Evolutionary conservation across 208 protist genomes (phyloP).

Genomic region (Herpetomonas samuelpessoai): DNA sequence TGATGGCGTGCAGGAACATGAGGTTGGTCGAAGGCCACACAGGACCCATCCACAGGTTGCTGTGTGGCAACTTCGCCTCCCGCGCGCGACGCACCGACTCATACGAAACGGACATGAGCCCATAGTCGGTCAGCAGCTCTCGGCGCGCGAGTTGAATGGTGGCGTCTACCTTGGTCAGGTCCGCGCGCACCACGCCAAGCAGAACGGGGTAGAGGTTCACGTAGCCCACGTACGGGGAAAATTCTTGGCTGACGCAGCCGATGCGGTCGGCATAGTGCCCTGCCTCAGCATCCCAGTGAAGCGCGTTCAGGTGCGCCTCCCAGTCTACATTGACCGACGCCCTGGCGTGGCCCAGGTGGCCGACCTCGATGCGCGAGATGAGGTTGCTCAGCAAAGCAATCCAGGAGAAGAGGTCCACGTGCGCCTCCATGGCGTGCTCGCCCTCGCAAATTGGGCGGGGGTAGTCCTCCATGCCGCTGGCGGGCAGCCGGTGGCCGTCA

Average conservation of each 20-base stretch:
- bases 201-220: constrained; percentile 74
- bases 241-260: constrained; percentile 44
- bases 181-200: constrained; percentile 41
- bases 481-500: constrained; percentile 38
- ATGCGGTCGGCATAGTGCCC: constrained; percentile 67
- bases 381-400: constrained; percentile 62
- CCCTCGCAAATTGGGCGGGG: constrained; percentile 51
- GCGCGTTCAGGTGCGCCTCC: constrained; percentile 64
- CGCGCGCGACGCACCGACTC: constrained; percentile 53
- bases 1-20: constrained; percentile 58
- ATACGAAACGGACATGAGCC: constrained; percentile 75
- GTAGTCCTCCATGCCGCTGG: constrained; percentile 87
- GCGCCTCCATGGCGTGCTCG: constrained; percentile 53
- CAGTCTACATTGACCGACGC: constrained; percentile 59
- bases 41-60: constrained; percentile 69
- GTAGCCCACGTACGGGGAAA: constrained; percentile 76
- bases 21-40: constrained; percentile 69
- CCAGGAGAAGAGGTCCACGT: constrained; percentile 85
- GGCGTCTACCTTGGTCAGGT: constrained; percentile 29
- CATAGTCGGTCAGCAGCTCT: constrained; percentile 53
- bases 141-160: constrained; percentile 45
- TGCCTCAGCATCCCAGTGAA: constrained; percentile 64
- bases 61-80: constrained; percentile 41
- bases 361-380: constrained; percentile 56
- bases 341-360: constrained; percentile 31